Percentiles rank a stretch among this genome's conserved stretches.
Evolutionary conservation across 2,329 filamentous ascomycete species (phyloP).

Genomic region (Periconia sp.): DNA sequence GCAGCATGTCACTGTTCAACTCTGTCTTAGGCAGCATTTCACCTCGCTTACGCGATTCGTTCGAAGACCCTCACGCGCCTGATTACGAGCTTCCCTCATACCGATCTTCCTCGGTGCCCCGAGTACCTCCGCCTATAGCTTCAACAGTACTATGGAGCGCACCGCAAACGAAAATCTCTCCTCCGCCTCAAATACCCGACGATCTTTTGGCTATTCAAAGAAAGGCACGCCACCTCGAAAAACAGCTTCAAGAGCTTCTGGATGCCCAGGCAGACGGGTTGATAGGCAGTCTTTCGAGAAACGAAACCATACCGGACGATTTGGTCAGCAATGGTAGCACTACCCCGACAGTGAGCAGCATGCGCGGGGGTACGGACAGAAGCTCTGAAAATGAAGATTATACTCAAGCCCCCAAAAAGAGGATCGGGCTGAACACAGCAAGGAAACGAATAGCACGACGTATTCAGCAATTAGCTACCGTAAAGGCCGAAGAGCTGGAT

Average conservation of each 20-base stretch:
- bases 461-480: conserved; percentile 63
- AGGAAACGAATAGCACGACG: conserved; percentile 65
- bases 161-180: conserved; percentile 24
- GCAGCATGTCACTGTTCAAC: conserved; percentile 36
- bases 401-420: conserved; percentile 46
- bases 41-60: conserved; percentile 35
- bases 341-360: conserved; percentile 49
- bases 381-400: conserved; percentile 19
- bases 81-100: conserved; percentile 39
- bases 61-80: conserved; percentile 37
- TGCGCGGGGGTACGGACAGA: conserved; percentile 37
- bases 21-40: conserved; percentile 40
- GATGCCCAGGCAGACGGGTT: conserved; percentile 64
- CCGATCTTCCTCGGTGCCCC: conserved; percentile 30
- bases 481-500: conserved; percentile 70
- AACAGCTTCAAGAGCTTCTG: conserved; percentile 60
- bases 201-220: conserved; percentile 54
- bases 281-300: conserved; percentile 49
- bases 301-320: conserved; percentile 43
- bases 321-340: conserved; percentile 51
- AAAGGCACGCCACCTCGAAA: conserved; percentile 57
- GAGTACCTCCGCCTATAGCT: conserved; percentile 37
- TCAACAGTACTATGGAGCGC: conserved; percentile 36
- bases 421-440: conserved; percentile 61
- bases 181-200: conserved; percentile 35